Percentiles rank a stretch among this genome's conserved stretches.
Conservation (phyloP, 306 rosid species). For the Vicia faba region DNA sequence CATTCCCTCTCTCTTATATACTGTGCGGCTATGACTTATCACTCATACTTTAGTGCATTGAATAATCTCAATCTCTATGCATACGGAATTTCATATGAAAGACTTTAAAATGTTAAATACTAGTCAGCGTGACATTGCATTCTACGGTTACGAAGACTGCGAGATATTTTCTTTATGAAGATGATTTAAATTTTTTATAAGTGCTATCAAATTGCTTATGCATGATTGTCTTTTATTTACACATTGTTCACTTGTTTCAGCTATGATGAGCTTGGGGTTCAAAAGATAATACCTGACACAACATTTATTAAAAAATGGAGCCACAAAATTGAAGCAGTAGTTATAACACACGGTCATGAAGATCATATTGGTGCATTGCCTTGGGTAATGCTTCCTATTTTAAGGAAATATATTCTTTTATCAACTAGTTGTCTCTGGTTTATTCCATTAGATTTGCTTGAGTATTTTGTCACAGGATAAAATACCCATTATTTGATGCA, state of each 20-base stretch:
- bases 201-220: constrained; percentile 2
- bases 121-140: constrained; percentile 14
- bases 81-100: constrained; percentile 15
- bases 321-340: no score
- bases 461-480: constrained; percentile 26
- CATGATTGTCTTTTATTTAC: background rate
- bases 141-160: background rate
- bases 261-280: constrained; percentile 94
- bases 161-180: constrained; percentile 16
- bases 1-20: constrained; percentile 9
- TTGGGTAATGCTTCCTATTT: constrained; percentile 82
- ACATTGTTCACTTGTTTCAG: constrained; percentile 52
- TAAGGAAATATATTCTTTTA: constrained; percentile 17
- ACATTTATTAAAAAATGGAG: no score
- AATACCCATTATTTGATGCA: constrained; percentile 11
- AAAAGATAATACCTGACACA: constrained; percentile 91
- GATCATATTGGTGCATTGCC: constrained; percentile 99
- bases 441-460: background rate
- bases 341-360: no score
- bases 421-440: constrained; percentile 21
- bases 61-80: background rate
- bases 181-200: constrained; percentile 8
- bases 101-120: constrained; percentile 21
- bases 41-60: constrained; percentile 3
- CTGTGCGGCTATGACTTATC: background rate